phyloP scores from a whole-genome alignment of 2,329 filamentous ascomycete species.

The Calonectria leucothoes region DNA sequence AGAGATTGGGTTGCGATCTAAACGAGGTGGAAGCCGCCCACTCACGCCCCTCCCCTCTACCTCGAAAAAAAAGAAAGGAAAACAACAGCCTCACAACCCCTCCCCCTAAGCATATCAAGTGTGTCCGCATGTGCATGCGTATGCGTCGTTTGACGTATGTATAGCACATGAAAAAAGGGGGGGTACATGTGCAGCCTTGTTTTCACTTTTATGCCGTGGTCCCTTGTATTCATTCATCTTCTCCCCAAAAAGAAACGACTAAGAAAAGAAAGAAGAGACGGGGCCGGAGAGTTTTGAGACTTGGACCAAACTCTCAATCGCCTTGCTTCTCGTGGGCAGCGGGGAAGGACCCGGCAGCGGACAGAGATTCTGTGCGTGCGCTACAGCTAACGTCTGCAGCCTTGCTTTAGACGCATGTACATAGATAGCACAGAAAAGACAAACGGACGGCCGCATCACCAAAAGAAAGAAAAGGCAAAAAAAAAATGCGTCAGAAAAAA shows the following conservation, averaged over 20 bases:
- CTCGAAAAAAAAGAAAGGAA: not conserved
- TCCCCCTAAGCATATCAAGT: not conserved
- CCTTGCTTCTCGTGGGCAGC: not conserved
- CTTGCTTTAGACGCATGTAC: not conserved
- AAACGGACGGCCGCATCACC: not conserved
- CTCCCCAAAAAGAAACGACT: not conserved
- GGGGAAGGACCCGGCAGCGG: not conserved
- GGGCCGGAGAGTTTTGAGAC: not conserved
- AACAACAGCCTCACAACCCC: not conserved
- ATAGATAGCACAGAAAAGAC: not conserved
- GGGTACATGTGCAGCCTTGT: not conserved
- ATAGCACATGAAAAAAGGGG: not conserved
- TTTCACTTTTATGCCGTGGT: not conserved
- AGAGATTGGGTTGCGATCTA: conserved; percentile 7
- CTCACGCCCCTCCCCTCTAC: not conserved
- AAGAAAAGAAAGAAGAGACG: not conserved
- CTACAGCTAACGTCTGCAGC: not conserved
- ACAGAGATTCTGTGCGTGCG: not conserved
- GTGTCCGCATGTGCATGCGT: not conserved
- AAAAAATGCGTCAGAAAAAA: no score
- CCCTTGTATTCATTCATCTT: not conserved
- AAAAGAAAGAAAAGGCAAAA: not conserved
- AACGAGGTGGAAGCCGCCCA: not conserved
- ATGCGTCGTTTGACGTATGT: not conserved
- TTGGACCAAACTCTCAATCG: not conserved